Evolutionary conservation across 192 early-diverging fungal genomes (phyloP).

Genomic region (Chytriomyces sp.): DNA sequence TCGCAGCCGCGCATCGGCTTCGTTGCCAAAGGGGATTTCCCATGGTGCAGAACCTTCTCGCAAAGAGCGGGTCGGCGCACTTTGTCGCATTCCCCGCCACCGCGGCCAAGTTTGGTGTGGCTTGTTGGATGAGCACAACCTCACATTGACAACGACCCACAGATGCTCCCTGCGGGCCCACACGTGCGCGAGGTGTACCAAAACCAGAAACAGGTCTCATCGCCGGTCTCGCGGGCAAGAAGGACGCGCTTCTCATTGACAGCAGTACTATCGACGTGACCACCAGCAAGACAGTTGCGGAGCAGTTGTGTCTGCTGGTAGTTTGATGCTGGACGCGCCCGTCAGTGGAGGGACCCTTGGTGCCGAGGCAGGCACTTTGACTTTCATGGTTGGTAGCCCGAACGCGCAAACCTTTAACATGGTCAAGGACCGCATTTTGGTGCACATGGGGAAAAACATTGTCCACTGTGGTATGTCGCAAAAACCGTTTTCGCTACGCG

Average conservation of each 20-base stretch:
- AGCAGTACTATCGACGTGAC: conserved; percentile 90
- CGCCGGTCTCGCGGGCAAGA: conserved; percentile 8
- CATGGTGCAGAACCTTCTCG: conserved; percentile 87
- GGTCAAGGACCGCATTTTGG: conserved; percentile 54
- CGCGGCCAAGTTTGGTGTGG: conserved; percentile 62
- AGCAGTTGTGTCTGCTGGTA: conserved; percentile 61
- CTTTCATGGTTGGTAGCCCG: conserved; percentile 94
- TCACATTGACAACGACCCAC: conserved; percentile 88
- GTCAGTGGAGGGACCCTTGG: conserved; percentile 89
- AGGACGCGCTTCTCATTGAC: conserved; percentile 68
- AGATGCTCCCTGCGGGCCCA: conserved; percentile 85
- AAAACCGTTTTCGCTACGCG: background rate
- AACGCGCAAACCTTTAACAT: conserved; percentile 58
- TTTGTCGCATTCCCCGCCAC: conserved; percentile 65
- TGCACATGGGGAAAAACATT: conserved; percentile 13
- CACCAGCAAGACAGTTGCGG: conserved; percentile 73
- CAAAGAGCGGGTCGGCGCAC: conserved; percentile 47
- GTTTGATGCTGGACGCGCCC: conserved; percentile 81
- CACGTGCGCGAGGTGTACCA: conserved; percentile 88
- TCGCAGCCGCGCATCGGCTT: no score
- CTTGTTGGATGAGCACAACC: no score
- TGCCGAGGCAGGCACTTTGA: conserved; percentile 85
- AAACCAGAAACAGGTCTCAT: conserved; percentile 49
- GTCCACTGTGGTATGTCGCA: background rate
- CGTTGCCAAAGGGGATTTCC: conserved; percentile 79